These are phyloP conservation scores for Fusarium foetens DNA, from an alignment of 2,329 filamentous ascomycete species.

Conservation along the genomic window DNA sequence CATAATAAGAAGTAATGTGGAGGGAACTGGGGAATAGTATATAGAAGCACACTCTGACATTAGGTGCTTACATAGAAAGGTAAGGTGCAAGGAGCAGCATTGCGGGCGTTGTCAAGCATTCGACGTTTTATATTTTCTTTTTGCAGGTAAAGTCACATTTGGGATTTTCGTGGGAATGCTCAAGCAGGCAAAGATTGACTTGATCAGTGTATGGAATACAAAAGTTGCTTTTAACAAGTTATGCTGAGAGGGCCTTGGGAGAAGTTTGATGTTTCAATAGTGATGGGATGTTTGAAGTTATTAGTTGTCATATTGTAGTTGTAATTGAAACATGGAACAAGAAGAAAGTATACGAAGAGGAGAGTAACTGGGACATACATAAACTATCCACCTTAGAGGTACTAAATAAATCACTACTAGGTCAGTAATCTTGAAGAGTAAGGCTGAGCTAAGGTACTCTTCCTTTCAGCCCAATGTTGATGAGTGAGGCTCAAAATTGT, in stretches of 20 bases:
- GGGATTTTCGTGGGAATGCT: conserved; percentile 15
- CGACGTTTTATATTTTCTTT: conserved; percentile 23
- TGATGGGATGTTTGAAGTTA: background rate
- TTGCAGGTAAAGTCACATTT: conserved; percentile 2
- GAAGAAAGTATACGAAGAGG: background rate
- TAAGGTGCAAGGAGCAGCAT: conserved; percentile 41
- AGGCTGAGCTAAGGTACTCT: background rate
- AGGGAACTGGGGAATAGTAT: conserved; percentile 31
- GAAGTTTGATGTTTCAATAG: background rate
- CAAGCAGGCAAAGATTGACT: conserved; percentile 38
- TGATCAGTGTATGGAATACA: conserved; percentile 40
- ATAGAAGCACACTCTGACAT: conserved; percentile 31
- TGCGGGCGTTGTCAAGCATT: conserved; percentile 42
- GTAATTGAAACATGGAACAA: background rate
- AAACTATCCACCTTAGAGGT: background rate
- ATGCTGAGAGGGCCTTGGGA: background rate
- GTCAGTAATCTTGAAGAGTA: background rate
- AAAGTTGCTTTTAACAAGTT: conserved; percentile 30
- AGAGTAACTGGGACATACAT: background rate
- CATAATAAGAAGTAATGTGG: conserved; percentile 62
- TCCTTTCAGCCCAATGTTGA: background rate
- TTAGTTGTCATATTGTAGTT: background rate
- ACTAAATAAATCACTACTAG: background rate
- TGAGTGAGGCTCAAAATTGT: conserved; percentile 5
- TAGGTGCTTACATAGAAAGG: conserved; percentile 43